A percentile compares a stretch with the other conserved stretches of the same genome.
These are phyloP conservation scores for Tetragonia tetragonoides DNA, from an alignment of 148 eudicot genomes.

Conservation along the genomic window DNA sequence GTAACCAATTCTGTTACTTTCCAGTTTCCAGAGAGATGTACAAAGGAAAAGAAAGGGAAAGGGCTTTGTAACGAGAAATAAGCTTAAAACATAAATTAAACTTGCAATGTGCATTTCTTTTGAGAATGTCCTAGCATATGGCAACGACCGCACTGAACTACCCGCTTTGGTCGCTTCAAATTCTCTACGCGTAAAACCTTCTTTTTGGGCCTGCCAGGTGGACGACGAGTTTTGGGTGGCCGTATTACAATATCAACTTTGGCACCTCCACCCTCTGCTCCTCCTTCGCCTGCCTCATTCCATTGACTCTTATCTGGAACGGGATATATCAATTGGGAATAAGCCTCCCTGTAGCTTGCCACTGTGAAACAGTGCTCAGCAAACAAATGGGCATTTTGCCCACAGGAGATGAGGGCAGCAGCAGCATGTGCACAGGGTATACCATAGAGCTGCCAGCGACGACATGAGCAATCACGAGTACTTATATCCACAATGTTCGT, in stretches of 20 bases:
- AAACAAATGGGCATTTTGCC: constrained; percentile 74
- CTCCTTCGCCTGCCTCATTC: constrained; percentile 57
- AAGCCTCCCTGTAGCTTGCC: constrained; percentile 73
- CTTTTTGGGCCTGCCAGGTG: constrained; percentile 98
- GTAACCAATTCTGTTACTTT: constrained; percentile 16
- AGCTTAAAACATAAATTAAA: constrained; percentile 18
- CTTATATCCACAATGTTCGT: constrained; percentile 93
- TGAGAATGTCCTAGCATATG: constrained; percentile 96
- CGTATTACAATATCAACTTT: constrained; percentile 53
- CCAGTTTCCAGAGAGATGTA: constrained; percentile 13
- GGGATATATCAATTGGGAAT: constrained; percentile 68
- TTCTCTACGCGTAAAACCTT: constrained; percentile 89
- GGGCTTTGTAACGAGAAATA: neutral
- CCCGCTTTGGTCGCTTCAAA: constrained; percentile 80
- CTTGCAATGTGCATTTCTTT: constrained; percentile 86
- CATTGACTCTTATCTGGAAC: constrained; percentile 74
- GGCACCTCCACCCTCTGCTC: constrained; percentile 54
- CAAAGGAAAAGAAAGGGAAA: neutral
- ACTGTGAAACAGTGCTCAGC: constrained; percentile 91
- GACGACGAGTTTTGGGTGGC: constrained; percentile 89
- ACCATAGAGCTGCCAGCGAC: constrained; percentile 93
- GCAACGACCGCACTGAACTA: constrained; percentile 97
- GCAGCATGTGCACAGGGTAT: constrained; percentile 97
- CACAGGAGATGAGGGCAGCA: constrained; percentile 93
- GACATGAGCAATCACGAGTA: constrained; percentile 77